Conservation (phyloP, 768 basidiomycete species). For the Omphalotus guepiniiformis region DNA sequence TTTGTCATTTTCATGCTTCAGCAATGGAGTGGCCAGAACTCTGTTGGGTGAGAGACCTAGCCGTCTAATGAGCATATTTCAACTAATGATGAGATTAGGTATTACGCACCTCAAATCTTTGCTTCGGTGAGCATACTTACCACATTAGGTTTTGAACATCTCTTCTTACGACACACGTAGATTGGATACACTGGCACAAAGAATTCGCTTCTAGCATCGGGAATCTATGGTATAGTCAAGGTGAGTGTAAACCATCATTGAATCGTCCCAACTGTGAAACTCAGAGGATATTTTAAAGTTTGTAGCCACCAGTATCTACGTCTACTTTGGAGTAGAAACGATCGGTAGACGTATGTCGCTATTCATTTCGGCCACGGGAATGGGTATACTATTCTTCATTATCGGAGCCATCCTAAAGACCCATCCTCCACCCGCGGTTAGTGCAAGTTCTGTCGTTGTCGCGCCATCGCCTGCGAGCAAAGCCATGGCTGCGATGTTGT, state of each 20-base stretch:
- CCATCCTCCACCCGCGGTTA: slow-evolving; percentile 48
- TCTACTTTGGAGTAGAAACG: slow-evolving; percentile 63
- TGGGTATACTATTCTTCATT: slow-evolving; percentile 53
- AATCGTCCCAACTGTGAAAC: too few relatives aligned
- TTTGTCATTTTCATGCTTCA: slow-evolving; percentile 54
- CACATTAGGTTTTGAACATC: neutral
- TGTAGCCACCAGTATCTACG: slow-evolving; percentile 59
- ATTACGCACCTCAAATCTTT: slow-evolving; percentile 77
- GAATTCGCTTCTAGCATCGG: slow-evolving; percentile 66
- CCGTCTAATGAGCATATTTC: neutral
- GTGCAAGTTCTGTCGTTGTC: slow-evolving; percentile 20
- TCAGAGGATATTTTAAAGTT: slow-evolving; percentile 66
- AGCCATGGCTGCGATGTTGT: slow-evolving; percentile 84
- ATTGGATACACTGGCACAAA: slow-evolving; percentile 62
- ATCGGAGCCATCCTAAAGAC: slow-evolving; percentile 49
- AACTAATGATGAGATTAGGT: too few relatives aligned
- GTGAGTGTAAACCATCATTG: neutral
- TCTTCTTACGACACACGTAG: slow-evolving; percentile 27
- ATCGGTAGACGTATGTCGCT: slow-evolving; percentile 68
- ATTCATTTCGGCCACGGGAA: slow-evolving; percentile 70
- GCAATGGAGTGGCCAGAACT: slow-evolving; percentile 63
- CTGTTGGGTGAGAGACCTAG: slow-evolving; percentile 28
- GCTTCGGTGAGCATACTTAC: slow-evolving; percentile 39
- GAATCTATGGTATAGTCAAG: slow-evolving; percentile 42
- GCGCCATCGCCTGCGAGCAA: slow-evolving; percentile 50